Conservation (phyloP, 2,329 filamentous ascomycete species). For the Penicillium olsonii region DNA sequence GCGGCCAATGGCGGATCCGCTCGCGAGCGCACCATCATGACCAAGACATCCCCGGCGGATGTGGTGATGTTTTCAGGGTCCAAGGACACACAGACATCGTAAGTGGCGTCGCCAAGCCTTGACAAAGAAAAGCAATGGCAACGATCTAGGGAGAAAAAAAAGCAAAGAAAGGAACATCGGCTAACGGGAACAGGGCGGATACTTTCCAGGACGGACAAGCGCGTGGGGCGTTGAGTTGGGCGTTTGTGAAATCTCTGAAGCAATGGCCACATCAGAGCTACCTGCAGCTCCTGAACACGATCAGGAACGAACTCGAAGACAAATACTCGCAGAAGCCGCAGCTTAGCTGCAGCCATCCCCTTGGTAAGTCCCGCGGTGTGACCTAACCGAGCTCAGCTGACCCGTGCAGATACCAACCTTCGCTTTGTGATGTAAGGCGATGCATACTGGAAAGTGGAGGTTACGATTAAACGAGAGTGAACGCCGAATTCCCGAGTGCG, state of each 20-base stretch:
- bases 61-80: conserved; percentile 97
- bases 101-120: conserved; percentile 15
- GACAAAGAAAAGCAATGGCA: background rate
- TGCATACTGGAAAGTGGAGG: background rate
- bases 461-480: conserved; percentile 4
- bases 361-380: conserved; percentile 64
- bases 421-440: conserved; percentile 65
- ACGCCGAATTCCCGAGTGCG: background rate
- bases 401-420: conserved; percentile 59
- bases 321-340: conserved; percentile 97
- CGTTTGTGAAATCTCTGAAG: conserved; percentile 85
- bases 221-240: conserved; percentile 96
- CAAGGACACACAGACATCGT: conserved; percentile 84
- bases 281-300: conserved; percentile 87
- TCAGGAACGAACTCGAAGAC: conserved; percentile 80
- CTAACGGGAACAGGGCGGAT: conserved; percentile 66
- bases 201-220: conserved; percentile 85
- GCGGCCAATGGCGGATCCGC: conserved; percentile 76
- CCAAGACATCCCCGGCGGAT: conserved; percentile 91
- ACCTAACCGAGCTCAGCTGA: conserved; percentile 11
- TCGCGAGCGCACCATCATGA: conserved; percentile 76
- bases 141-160: too few relatives aligned
- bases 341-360: conserved; percentile 90
- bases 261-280: conserved; percentile 94
- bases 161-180: background rate